Conservation (phyloP, 192 early-diverging fungal species). For the Backusella parvicylindrica region DNA sequence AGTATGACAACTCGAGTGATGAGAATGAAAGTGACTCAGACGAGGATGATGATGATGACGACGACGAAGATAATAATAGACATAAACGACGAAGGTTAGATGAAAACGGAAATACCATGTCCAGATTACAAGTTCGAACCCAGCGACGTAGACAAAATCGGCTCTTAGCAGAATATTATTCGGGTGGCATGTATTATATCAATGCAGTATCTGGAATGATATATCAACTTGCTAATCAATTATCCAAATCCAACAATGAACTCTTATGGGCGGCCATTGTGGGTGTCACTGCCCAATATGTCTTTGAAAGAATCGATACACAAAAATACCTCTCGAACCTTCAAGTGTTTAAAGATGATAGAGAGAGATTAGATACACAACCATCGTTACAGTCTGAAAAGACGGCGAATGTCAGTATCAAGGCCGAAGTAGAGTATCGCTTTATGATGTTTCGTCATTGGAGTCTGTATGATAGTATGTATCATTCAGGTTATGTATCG, state of each 20-base stretch:
- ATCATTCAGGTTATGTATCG: constrained; percentile 83
- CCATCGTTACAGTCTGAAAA: neutral
- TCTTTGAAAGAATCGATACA: constrained; percentile 68
- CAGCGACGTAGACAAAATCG: constrained; percentile 1
- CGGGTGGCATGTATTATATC: constrained; percentile 74
- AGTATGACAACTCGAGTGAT: constrained; percentile 1
- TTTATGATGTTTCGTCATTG: constrained; percentile 90
- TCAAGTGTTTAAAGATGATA: constrained; percentile 65
- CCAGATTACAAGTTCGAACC: neutral
- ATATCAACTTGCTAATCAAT: constrained; percentile 70
- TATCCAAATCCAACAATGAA: constrained; percentile 68
- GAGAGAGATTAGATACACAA: constrained; percentile 48
- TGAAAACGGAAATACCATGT: constrained; percentile 24
- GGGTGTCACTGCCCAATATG: constrained; percentile 75
- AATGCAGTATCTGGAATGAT: constrained; percentile 68
- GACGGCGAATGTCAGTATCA: constrained; percentile 50
- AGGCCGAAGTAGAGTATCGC: constrained; percentile 73
- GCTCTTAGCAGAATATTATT: constrained; percentile 73
- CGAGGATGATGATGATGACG: constrained; percentile 32
- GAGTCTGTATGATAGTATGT: constrained; percentile 87
- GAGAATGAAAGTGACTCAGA: constrained; percentile 28
- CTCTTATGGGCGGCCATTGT: constrained; percentile 84
- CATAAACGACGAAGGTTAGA: constrained; percentile 32
- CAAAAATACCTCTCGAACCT: constrained; percentile 64
- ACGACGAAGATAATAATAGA: constrained; percentile 28